Evolutionary conservation across 352 stramenopile species (phyloP).

Genomic region (Phytophthora sansomeana): DNA sequence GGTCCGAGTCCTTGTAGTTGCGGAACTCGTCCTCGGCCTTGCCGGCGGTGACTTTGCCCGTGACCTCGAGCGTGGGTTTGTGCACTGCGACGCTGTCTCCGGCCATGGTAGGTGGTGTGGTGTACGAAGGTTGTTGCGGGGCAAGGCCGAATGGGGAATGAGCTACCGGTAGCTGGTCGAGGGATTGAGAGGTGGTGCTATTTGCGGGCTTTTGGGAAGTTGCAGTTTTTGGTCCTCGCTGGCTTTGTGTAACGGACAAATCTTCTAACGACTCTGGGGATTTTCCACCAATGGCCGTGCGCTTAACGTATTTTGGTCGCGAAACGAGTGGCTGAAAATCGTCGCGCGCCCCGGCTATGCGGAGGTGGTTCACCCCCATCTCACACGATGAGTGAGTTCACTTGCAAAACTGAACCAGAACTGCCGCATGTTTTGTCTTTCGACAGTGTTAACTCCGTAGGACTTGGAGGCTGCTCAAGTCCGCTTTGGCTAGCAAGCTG

Average conservation of each 20-base stretch:
- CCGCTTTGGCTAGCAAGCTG: too few species aligned
- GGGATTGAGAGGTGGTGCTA: background rate
- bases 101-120: slow-evolving; percentile 9
- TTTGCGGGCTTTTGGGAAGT: slow-evolving; percentile 1
- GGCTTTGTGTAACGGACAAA: slow-evolving; percentile 1
- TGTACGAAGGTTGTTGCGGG: background rate
- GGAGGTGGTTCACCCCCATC: background rate
- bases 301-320: background rate
- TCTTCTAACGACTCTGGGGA: background rate
- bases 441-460: background rate
- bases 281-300: background rate
- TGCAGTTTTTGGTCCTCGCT: background rate
- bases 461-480: too few species aligned
- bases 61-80: slow-evolving; percentile 16
- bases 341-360: background rate
- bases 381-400: slow-evolving; percentile 5
- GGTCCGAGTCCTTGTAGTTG: too few species aligned
- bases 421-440: background rate
- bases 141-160: background rate
- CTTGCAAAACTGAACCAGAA: slow-evolving; percentile 5
- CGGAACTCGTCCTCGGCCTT: too few species aligned
- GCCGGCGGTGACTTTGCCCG: too few species aligned
- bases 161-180: background rate
- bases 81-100: slow-evolving; percentile 9
- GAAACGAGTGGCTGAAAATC: slow-evolving; percentile 1